phyloP scores from a whole-genome alignment of 495 filamentous ascomycete genomes.

The Durotheca rogersii region DNA sequence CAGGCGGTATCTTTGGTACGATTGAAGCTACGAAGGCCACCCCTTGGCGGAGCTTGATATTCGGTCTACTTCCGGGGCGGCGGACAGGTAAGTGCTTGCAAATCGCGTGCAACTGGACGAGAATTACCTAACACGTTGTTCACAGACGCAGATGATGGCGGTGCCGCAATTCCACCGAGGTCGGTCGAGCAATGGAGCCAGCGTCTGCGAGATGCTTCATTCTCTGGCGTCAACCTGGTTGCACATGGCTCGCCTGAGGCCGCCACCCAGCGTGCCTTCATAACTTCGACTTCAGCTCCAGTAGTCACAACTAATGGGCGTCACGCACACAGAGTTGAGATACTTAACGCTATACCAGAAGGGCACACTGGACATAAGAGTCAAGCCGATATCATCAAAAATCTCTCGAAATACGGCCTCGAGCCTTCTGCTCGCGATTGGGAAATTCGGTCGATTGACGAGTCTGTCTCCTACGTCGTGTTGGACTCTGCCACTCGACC shows the following conservation, averaged over 20 bases:
- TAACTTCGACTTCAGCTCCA: not conserved
- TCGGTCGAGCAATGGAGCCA: not conserved
- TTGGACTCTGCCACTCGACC: not conserved
- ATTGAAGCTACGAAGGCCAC: constrained; percentile 38
- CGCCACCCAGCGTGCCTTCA: not conserved
- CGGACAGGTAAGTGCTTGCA: constrained; percentile 41
- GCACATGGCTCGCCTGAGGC: not conserved
- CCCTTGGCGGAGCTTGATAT: constrained; percentile 31
- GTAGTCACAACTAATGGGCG: not conserved
- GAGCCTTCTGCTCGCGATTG: not conserved
- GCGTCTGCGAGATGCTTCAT: not conserved
- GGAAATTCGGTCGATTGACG: not conserved
- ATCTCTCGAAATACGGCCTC: not conserved
- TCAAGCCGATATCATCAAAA: not conserved
- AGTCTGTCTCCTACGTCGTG: not conserved
- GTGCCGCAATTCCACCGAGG: not conserved
- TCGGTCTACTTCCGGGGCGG: constrained; percentile 45
- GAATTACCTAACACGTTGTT: not conserved
- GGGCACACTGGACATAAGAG: not conserved
- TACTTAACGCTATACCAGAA: not conserved
- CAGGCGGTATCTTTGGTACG: constrained; percentile 52
- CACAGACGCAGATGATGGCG: not conserved
- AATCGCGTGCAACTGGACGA: too few species aligned
- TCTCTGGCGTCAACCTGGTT: not conserved
- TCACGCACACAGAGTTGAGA: not conserved